Evolutionary conservation across 352 stramenopile species (phyloP).

Genomic region (Pythium rhizo-oryzae): DNA sequence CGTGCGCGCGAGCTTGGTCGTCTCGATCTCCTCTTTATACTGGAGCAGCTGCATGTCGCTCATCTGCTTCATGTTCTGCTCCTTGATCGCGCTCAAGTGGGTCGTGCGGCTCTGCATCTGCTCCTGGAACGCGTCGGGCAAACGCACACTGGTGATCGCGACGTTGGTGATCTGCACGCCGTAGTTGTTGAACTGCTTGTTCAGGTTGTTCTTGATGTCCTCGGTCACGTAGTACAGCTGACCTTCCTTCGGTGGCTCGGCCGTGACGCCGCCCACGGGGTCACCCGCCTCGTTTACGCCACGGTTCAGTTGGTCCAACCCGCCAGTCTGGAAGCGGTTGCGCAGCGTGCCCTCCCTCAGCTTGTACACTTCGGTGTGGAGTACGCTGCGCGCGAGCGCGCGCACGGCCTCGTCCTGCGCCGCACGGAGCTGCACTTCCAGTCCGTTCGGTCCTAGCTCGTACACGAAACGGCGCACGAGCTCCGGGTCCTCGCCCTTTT

Average conservation of each 20-base stretch:
- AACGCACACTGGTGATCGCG: slow-evolving; percentile 63
- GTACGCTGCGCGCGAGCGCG: slow-evolving; percentile 76
- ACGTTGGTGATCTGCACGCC: slow-evolving; percentile 70
- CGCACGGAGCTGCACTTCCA: slow-evolving; percentile 84
- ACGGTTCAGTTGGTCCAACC: slow-evolving; percentile 36
- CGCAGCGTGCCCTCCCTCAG: slow-evolving; percentile 71
- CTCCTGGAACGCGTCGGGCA: slow-evolving; percentile 60
- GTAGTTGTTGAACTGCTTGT: slow-evolving; percentile 70
- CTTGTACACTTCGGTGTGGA: slow-evolving; percentile 90
- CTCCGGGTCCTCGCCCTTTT: slow-evolving; percentile 76
- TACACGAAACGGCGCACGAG: slow-evolving; percentile 91
- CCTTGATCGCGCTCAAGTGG: slow-evolving; percentile 65
- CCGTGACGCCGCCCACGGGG: slow-evolving; percentile 19
- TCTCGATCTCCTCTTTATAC: slow-evolving; percentile 60
- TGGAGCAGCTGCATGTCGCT: slow-evolving; percentile 77
- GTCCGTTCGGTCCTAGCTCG: slow-evolving; percentile 78
- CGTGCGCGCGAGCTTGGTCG: slow-evolving; percentile 47
- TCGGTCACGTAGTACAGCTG: slow-evolving; percentile 58
- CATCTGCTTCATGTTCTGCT: slow-evolving; percentile 83
- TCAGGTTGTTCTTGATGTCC: slow-evolving; percentile 68
- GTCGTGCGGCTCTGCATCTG: slow-evolving; percentile 74
- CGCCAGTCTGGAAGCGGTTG: slow-evolving; percentile 62
- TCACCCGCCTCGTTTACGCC: slow-evolving; percentile 30
- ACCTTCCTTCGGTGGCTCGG: slow-evolving; percentile 8
- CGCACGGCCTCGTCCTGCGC: slow-evolving; percentile 85